Conservation (phyloP, 768 basidiomycete species). For the Hypholoma fasciculare region DNA sequence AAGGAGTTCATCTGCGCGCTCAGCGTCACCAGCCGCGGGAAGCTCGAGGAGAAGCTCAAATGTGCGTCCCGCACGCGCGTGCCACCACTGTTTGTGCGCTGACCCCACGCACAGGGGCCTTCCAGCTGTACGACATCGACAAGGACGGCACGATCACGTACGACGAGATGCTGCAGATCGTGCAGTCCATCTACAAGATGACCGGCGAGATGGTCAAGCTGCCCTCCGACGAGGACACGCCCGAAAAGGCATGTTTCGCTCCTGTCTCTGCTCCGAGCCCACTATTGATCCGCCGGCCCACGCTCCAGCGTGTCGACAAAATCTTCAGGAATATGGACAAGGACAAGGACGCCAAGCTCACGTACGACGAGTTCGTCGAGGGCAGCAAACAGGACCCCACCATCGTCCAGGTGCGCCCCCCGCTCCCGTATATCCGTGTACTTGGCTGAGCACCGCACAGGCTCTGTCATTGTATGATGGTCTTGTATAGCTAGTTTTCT, state of each 20-base stretch:
- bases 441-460: conserved; percentile 35
- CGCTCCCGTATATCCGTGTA: conserved; percentile 1
- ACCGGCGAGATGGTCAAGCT: conserved; percentile 99
- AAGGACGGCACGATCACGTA: conserved; percentile 98
- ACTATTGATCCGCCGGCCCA: conserved; percentile 3
- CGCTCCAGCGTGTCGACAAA: conserved; percentile 88
- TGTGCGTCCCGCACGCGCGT: conserved; percentile 55
- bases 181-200: conserved; percentile 99
- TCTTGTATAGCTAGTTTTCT: conserved; percentile 62
- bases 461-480: conserved; percentile 95
- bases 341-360: conserved; percentile 90
- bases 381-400: conserved; percentile 99
- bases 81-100: not conserved
- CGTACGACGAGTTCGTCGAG: conserved; percentile 97
- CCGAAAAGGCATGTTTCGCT: conserved; percentile 76
- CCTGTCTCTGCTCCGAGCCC: not conserved
- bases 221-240: conserved; percentile 98
- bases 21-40: conserved; percentile 90
- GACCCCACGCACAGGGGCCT: conserved; percentile 75
- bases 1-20: conserved; percentile 99
- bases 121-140: conserved; percentile 99
- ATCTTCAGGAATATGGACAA: conserved; percentile 98
- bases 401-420: conserved; percentile 83
- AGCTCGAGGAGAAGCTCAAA: conserved; percentile 96
- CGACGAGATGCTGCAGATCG: conserved; percentile 98